Conservation (phyloP, 306 rosid genomes). For the Begonia peltatifolia region DNA sequence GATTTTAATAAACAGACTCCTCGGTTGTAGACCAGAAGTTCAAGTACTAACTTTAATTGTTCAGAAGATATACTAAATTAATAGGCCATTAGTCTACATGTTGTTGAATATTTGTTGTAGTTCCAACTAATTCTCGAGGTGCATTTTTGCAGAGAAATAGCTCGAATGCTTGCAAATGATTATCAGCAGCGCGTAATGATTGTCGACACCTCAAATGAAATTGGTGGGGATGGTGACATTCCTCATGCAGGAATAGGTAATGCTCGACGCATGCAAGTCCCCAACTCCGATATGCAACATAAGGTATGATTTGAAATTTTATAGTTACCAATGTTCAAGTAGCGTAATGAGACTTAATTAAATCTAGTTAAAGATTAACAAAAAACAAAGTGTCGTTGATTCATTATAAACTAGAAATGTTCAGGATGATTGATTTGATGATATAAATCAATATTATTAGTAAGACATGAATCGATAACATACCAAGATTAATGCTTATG, state of each 20-base stretch:
- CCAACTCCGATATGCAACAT: conserved; percentile 73
- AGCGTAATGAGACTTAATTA: not conserved
- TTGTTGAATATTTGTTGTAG: not conserved
- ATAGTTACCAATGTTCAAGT: conserved; percentile 1
- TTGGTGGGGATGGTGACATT: conserved; percentile 98
- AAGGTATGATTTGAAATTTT: conserved; percentile 32
- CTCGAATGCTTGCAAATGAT: conserved; percentile 92
- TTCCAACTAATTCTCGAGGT: not conserved
- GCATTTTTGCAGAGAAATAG: conserved; percentile 54
- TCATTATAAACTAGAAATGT: not conserved
- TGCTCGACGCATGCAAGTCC: conserved; percentile 98
- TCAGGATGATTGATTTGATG: no score
- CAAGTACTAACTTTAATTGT: no score
- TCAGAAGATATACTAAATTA: no score
- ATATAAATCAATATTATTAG: no score
- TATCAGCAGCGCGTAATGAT: conserved; percentile 90
- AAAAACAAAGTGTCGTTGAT: not conserved
- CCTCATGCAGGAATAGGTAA: conserved; percentile 89
- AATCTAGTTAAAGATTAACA: no score
- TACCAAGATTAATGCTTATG: no score
- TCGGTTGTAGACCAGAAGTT: no score
- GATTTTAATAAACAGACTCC: no score
- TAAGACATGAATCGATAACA: no score
- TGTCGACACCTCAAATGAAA: conserved; percentile 97
- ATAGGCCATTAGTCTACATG: not conserved